A percentile compares a stretch with the other conserved stretches of the same genome.
phyloP scores from a whole-genome alignment of 768 basidiomycete genomes.

The Rhizopogon vesiculosus region DNA sequence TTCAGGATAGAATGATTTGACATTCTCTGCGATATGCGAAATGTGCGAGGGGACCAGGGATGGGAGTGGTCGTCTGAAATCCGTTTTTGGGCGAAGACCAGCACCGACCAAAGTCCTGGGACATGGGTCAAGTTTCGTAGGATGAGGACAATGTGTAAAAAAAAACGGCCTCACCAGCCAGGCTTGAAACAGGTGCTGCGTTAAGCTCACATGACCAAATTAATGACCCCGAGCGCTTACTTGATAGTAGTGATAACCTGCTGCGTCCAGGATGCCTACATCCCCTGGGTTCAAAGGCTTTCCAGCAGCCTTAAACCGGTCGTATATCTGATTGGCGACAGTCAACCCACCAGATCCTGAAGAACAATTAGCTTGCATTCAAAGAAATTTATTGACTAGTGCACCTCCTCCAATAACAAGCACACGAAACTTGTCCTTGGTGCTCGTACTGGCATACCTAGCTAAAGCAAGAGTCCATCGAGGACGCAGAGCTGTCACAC shows the following conservation, averaged over 20 bases:
- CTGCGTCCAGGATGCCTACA: conserved; percentile 80
- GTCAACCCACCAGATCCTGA: conserved; percentile 78
- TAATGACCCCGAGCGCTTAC: conserved; percentile 30
- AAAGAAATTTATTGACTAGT: conserved; percentile 10
- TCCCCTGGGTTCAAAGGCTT: conserved; percentile 68
- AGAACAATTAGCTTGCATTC: conserved; percentile 2
- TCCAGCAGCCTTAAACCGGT: conserved; percentile 69
- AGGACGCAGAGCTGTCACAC: conserved; percentile 5
- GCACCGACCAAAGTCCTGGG: conserved; percentile 86
- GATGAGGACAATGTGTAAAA: background rate
- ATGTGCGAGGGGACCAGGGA: conserved; percentile 75
- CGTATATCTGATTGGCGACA: conserved; percentile 84
- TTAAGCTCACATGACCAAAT: background rate
- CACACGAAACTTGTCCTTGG: conserved; percentile 67
- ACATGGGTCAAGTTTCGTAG: background rate
- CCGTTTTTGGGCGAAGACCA: conserved; percentile 71
- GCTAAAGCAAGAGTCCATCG: conserved; percentile 4
- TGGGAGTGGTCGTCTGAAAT: conserved; percentile 60
- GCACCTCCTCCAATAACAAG: conserved; percentile 85
- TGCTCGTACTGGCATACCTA: conserved; percentile 20
- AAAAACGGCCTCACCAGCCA: conserved; percentile 64
- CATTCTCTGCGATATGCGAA: conserved; percentile 64
- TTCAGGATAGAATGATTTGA: conserved; percentile 69
- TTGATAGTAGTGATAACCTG: conserved; percentile 83
- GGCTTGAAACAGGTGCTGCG: conserved; percentile 45